Evolutionary conservation across 768 basidiomycete species (phyloP), one percentile per base, ranked within the genome.

Genomic region (Chalciporus piperatus): DNA sequence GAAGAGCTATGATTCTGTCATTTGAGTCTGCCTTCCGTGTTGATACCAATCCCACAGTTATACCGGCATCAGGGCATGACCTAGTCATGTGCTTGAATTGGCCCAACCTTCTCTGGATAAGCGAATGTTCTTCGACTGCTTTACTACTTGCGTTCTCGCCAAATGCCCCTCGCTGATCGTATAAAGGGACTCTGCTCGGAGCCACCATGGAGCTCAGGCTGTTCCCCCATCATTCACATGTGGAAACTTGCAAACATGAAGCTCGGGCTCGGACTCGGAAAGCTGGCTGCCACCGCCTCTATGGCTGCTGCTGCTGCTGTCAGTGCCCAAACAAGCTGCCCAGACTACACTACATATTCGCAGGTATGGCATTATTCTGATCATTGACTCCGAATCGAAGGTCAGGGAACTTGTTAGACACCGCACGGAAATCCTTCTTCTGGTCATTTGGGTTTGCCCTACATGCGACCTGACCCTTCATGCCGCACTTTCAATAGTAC

Each of bases 401-500:
- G 3, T 17, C n/a, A 19, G 23, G 48, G 38, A 22, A 25, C 9
- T 27, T 30, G 16, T 35, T 50, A 87, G 85, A 70, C 52, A 13
- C 78, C 83, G 25, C 87, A 87, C 61, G 84, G 81, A 2, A 74
- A 74, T 32, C 72, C 72, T 33, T 89, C 87, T 3, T 63, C 67
- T 6, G 88, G 88, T 12, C 77, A 81, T 20, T 67, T 89, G 53
- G 73, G 70, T 4, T 68, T 89, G 51, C 88, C 89, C 13, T 86
- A 72, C 64, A 90, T 90, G 87, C 74, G 88, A 25, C 88, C 87
- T 28, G 72, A 73, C 39, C 80, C 79, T 28, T 78, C 72, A 19
- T 90, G 89, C 59, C 77, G 89, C 41, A 89, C 89, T 1, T 91
- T 89, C 70, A 85, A 82, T 51, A 88, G 85, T 60, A 75, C 81